Evolutionary conservation across 495 filamentous ascomycete species (phyloP).

Genomic region (Trichoderma virens): DNA sequence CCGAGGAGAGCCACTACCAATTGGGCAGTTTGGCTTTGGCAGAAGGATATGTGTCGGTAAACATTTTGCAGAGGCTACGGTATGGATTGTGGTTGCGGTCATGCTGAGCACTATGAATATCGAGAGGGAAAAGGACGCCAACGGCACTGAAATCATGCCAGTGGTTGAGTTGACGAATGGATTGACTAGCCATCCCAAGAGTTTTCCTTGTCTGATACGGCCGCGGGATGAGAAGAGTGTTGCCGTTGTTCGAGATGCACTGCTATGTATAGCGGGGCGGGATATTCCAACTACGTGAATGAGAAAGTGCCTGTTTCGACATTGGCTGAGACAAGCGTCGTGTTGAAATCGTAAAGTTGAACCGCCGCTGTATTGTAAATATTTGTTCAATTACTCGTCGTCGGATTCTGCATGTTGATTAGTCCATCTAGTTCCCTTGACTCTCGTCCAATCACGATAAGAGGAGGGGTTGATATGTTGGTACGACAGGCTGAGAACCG

Average conservation of each 20-base stretch:
- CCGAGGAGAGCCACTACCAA: slow-evolving; percentile 32
- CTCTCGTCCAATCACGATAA: too few relatives aligned
- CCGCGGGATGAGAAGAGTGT: background rate
- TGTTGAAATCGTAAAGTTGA: too few relatives aligned
- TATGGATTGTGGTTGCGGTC: slow-evolving; percentile 4
- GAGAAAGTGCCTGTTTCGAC: too few relatives aligned
- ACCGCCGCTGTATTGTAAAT: too few relatives aligned
- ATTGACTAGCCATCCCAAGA: background rate
- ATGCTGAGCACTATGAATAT: background rate
- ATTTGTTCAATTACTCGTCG: too few relatives aligned
- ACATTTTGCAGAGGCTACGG: slow-evolving; percentile 1
- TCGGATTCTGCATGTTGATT: too few relatives aligned
- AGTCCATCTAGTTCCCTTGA: too few relatives aligned
- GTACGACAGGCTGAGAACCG: too few relatives aligned
- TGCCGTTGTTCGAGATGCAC: background rate
- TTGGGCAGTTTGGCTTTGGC: slow-evolving; percentile 43
- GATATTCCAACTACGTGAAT: too few relatives aligned
- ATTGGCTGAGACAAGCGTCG: too few relatives aligned
- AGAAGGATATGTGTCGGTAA: slow-evolving; percentile 7
- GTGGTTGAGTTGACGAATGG: background rate
- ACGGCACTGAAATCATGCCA: background rate
- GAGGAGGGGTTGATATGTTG: too few relatives aligned
- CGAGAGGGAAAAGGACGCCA: background rate
- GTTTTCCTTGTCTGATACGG: background rate
- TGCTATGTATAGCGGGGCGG: background rate